A percentile compares a stretch with the other conserved stretches of the same genome.
Conservation (phyloP, 306 rosid species). For the Trifolium repens region DNA sequence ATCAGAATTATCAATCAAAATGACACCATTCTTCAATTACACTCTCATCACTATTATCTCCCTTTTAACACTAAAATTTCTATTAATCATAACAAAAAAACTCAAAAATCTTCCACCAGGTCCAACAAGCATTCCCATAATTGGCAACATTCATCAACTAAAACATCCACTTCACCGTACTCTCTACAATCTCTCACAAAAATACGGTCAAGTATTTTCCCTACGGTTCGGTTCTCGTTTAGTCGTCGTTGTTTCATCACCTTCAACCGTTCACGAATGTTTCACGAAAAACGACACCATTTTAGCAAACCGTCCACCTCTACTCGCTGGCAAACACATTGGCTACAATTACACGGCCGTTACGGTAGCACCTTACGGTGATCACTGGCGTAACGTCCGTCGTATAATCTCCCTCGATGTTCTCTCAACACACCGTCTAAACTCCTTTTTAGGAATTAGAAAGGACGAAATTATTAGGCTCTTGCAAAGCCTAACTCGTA, state of each 20-base stretch:
- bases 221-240: constrained; percentile 43
- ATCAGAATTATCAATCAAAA: neutral
- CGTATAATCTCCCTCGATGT: constrained; percentile 38
- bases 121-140: constrained; percentile 34
- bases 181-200: constrained; percentile 24
- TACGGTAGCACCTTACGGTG: constrained; percentile 30
- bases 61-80: constrained; percentile 10
- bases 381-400: constrained; percentile 46
- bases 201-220: constrained; percentile 36
- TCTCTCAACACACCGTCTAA: constrained; percentile 39
- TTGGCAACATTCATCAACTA: constrained; percentile 43
- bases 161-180: constrained; percentile 39
- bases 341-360: constrained; percentile 41
- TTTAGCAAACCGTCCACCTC: constrained; percentile 40
- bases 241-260: constrained; percentile 38
- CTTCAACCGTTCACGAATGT: constrained; percentile 37
- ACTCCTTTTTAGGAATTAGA: constrained; percentile 33
- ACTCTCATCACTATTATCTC: constrained; percentile 7
- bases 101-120: constrained; percentile 41
- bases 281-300: constrained; percentile 40
- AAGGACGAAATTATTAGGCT: constrained; percentile 16
- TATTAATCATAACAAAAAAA: constrained; percentile 19
- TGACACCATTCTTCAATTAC: constrained; percentile 29
- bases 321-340: constrained; percentile 27
- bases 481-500: neutral